These are phyloP conservation scores for Penicillium nordicum DNA, from an alignment of 2,329 filamentous ascomycete species.

Conservation along the genomic window DNA sequence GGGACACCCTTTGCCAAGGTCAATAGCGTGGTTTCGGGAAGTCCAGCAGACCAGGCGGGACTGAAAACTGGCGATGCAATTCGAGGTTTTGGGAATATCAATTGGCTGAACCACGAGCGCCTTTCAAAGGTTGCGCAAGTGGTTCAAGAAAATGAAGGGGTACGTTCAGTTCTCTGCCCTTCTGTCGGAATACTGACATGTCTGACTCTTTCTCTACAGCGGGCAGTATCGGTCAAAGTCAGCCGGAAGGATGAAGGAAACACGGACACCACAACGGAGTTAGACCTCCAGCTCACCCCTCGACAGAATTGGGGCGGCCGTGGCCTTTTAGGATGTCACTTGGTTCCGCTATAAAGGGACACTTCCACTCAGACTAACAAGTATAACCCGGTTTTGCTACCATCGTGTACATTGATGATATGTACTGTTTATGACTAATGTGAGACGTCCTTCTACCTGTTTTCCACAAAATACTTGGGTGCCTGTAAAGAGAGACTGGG, in stretches of 20 bases:
- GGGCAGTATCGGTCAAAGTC: constrained; percentile 66
- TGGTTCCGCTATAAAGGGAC: constrained; percentile 68
- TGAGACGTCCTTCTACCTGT: constrained; percentile 2
- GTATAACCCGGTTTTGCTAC: neutral
- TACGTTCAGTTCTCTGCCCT: constrained; percentile 46
- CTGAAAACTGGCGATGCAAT: constrained; percentile 77
- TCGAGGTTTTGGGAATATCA: constrained; percentile 78
- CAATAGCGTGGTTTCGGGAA: constrained; percentile 72
- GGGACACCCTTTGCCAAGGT: constrained; percentile 80
- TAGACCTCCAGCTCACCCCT: constrained; percentile 71
- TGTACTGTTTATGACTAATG: constrained; percentile 14
- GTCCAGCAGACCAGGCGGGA: constrained; percentile 80
- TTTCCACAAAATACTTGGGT: neutral
- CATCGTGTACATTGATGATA: constrained; percentile 7
- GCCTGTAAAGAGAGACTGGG: neutral
- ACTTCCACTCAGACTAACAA: neutral
- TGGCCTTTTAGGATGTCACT: constrained; percentile 85
- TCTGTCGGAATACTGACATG: neutral
- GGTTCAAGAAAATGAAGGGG: constrained; percentile 84
- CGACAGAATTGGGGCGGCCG: constrained; percentile 83
- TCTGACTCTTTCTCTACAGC: constrained; percentile 45
- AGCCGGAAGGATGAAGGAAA: constrained; percentile 47
- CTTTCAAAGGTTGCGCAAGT: constrained; percentile 83
- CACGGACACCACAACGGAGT: constrained; percentile 49
- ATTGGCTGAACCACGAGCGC: constrained; percentile 79